Conservation (phyloP, 176 grass and related monocot species). For the Canna indica region DNA sequence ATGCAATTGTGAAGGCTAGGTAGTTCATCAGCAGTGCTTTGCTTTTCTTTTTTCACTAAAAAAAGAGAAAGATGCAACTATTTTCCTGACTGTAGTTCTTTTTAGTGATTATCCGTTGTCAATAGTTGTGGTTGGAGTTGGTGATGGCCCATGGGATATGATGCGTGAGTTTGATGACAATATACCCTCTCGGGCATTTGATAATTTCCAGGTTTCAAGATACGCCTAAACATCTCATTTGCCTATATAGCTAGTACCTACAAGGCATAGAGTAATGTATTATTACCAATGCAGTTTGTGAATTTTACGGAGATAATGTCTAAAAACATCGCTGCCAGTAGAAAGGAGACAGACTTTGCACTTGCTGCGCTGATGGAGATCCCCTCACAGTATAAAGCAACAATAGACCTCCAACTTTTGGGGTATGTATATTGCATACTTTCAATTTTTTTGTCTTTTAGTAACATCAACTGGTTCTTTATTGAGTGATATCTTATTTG, state of each 20-base stretch:
- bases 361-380: constrained; percentile 94
- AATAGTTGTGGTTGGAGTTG: constrained; percentile 95
- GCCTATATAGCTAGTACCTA: no score
- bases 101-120: constrained; percentile 71
- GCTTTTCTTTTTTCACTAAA: neutral
- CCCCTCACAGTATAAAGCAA: constrained; percentile 87
- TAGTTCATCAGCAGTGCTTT: constrained; percentile 25
- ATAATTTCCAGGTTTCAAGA: constrained; percentile 81
- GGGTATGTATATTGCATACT: constrained; percentile 34
- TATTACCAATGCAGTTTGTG: constrained; percentile 67
- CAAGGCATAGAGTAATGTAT: neutral
- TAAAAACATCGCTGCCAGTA: constrained; percentile 61
- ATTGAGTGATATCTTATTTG: constrained; percentile 16
- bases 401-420: constrained; percentile 86
- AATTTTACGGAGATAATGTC: constrained; percentile 99
- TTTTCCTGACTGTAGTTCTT: neutral
- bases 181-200: constrained; percentile 86
- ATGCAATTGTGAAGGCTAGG: constrained; percentile 96
- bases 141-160: constrained; percentile 99
- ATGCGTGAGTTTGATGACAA: constrained; percentile 98
- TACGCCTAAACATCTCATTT: neutral
- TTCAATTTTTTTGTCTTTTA: neutral
- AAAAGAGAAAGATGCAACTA: neutral
- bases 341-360: constrained; percentile 89
- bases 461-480: neutral